Percentiles rank a stretch among this genome's conserved stretches.
Evolutionary conservation across 2,329 filamentous ascomycete genomes (phyloP).

Genomic region (Claviceps purpurea): DNA sequence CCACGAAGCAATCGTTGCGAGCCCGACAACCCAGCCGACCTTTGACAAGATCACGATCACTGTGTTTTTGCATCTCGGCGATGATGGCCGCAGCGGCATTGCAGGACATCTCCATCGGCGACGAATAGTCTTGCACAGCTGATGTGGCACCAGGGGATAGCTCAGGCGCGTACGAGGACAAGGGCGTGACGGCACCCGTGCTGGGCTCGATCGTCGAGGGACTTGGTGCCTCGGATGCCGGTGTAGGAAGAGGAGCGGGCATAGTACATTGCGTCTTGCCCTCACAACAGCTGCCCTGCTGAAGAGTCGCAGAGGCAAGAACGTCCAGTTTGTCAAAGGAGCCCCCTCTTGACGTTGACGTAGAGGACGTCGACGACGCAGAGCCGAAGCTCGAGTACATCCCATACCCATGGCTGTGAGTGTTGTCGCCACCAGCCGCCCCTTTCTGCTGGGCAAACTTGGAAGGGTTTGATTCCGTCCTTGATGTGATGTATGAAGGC

Average conservation of each 20-base stretch:
- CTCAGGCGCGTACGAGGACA: conserved; percentile 6
- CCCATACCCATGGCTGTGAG: not conserved
- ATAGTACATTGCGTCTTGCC: conserved; percentile 11
- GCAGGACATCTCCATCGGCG: conserved; percentile 22
- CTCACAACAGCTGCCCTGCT: conserved; percentile 14
- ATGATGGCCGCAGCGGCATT: conserved; percentile 23
- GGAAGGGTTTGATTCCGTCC: not conserved
- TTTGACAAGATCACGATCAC: conserved; percentile 14
- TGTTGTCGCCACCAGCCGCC: not conserved
- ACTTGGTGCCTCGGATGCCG: conserved; percentile 12
- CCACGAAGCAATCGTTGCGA: conserved; percentile 18
- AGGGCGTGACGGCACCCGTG: conserved; percentile 11
- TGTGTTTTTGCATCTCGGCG: conserved; percentile 24
- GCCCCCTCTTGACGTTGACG: conserved; percentile 5
- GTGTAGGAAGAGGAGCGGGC: conserved; percentile 8
- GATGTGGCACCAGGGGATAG: conserved; percentile 7
- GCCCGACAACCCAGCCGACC: conserved; percentile 17
- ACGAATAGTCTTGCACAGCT: conserved; percentile 8
- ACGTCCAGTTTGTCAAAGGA: conserved; percentile 24
- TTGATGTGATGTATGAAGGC: not conserved
- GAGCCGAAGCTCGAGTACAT: not conserved
- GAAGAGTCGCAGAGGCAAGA: conserved; percentile 23
- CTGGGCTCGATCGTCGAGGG: conserved; percentile 10
- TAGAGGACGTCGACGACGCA: not conserved
- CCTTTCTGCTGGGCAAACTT: not conserved